Percentiles rank a stretch among this genome's conserved stretches.
These are phyloP conservation scores for Coemansia sp. DNA, from an alignment of 192 early-diverging fungal species.

Conservation along the genomic window DNA sequence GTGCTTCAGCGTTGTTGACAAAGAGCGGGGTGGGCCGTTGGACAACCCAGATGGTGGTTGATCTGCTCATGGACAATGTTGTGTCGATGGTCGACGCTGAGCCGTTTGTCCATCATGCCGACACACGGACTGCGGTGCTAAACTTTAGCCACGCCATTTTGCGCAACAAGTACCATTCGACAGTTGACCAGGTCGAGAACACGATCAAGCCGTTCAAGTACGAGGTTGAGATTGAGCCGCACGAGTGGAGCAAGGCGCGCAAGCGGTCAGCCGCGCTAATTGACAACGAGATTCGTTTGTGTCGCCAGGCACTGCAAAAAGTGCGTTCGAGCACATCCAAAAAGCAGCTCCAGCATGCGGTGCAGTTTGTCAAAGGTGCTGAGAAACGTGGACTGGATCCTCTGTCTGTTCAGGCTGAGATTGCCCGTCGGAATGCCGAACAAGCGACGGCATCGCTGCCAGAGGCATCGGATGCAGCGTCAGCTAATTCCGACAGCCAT, in stretches of 20 bases:
- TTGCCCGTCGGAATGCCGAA: slow-evolving; percentile 33
- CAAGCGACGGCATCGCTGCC: slow-evolving; percentile 15
- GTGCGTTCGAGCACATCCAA: slow-evolving; percentile 77
- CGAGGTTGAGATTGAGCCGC: slow-evolving; percentile 88
- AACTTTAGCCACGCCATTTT: slow-evolving; percentile 84
- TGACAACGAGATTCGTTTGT: slow-evolving; percentile 78
- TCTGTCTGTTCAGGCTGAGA: slow-evolving; percentile 32
- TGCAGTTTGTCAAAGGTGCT: slow-evolving; percentile 71
- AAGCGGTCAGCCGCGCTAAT: slow-evolving; percentile 73
- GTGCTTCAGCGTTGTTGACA: slow-evolving; percentile 83
- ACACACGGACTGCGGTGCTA: slow-evolving; percentile 75
- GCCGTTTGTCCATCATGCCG: slow-evolving; percentile 84
- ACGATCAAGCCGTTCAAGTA: slow-evolving; percentile 99
- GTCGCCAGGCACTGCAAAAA: slow-evolving; percentile 65
- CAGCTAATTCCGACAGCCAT: neutral
- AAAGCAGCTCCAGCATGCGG: slow-evolving; percentile 79
- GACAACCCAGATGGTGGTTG: slow-evolving; percentile 90
- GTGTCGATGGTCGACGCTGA: slow-evolving; percentile 74
- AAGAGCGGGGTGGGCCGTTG: slow-evolving; percentile 91
- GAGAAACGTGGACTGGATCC: slow-evolving; percentile 64
- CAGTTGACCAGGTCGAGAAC: slow-evolving; percentile 97
- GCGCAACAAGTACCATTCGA: slow-evolving; percentile 80
- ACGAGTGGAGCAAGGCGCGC: slow-evolving; percentile 91
- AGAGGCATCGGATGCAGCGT: neutral
- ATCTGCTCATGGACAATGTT: slow-evolving; percentile 81